Conservation (phyloP, 345 rosid species). For the Eucalyptus curtisii region DNA sequence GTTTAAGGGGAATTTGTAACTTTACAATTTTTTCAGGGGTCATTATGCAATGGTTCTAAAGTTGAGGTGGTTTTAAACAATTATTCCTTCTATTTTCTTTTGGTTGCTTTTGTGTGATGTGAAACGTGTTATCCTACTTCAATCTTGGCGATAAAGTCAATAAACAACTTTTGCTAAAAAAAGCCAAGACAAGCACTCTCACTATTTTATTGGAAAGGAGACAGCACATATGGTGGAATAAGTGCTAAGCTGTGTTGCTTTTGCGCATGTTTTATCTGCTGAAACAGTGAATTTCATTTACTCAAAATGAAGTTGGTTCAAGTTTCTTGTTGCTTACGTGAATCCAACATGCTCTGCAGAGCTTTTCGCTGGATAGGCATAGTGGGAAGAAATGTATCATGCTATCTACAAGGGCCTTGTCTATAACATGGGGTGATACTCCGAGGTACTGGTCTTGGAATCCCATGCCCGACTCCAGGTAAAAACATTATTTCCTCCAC, state of each 20-base stretch:
- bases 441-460: neutral
- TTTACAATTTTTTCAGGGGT: neutral
- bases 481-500: neutral
- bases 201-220: neutral
- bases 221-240: neutral
- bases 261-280: neutral
- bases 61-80: neutral
- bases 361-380: neutral
- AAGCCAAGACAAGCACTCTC: neutral
- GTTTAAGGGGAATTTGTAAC: neutral
- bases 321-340: neutral
- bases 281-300: neutral
- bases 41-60: neutral
- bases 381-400: slow-evolving; percentile 19
- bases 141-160: neutral
- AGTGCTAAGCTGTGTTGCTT: neutral
- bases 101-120: neutral
- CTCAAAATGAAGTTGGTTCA: neutral
- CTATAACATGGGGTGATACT: slow-evolving; percentile 11
- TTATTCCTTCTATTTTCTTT: neutral
- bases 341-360: neutral
- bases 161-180: neutral
- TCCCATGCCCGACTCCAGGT: neutral
- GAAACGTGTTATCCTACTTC: neutral
- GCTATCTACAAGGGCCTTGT: slow-evolving; percentile 9